Evolutionary conservation across 495 filamentous ascomycete genomes (phyloP), one percentile per base, ranked within the genome.

Genomic region (Penicillium paradoxum): DNA sequence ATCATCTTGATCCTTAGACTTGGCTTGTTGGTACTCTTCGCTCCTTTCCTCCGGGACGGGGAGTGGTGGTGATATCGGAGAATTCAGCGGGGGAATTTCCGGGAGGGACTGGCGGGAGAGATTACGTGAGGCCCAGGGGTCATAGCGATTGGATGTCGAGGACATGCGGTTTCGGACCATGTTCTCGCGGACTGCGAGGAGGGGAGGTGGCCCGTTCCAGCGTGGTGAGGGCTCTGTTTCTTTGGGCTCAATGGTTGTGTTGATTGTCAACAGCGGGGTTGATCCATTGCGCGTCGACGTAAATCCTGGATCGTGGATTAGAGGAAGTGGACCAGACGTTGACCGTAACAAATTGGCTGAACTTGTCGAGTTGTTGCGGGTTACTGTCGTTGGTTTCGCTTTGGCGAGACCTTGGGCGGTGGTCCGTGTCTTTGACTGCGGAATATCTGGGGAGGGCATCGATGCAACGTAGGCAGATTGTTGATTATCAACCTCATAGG

Each of bases 1-100:
- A 62, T 91, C 79, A 48, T 93, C 90, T 36, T 60, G 53, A 15
- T 58, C 55, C 11, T 47, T 34, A 3, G 34, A 24, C n/a, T 39
- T n/a, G 25, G 48, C 18, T 25, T 29, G 34, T n/a, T 27, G 38
- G 21, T 41, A 6, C 6, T 41, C 36, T 14, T 59, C 53, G 0
- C 59, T 53, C 11, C 69, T 73, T 40, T 79, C 78, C 46, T 74
- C 58, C 8, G 51, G 64, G 22, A 51, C 55, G 3, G 57, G 49
- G 45, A 56, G 36, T 1, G 60, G 56, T 13, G 63, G 58, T 1
- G 63, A 53, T 18, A 60, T 36, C 0, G 49, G 39, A 14, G 49
- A 42, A 56, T 56, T 40, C 17, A 65, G 48, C 46, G 49, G 27
- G 1, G 32, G 0, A 9, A 49, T 27, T 3, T 49, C 46, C 9